phyloP scores from a whole-genome alignment of 257 asterid species.

The Penstemon eatonii region DNA sequence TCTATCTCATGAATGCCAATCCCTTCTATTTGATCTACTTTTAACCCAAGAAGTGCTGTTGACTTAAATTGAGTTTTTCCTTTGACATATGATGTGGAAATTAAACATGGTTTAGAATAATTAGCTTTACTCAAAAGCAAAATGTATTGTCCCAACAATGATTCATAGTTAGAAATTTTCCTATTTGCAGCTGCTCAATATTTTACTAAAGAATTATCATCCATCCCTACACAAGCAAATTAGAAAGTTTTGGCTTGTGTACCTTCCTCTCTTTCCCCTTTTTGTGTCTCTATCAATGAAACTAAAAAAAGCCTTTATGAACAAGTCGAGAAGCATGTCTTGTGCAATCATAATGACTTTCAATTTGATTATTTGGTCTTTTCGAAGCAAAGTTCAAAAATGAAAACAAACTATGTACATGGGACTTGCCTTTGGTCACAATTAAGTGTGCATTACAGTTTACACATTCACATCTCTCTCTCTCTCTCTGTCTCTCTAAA shows the following conservation, averaged over 20 bases:
- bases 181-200: not conserved
- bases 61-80: constrained; percentile 52
- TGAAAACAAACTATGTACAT: constrained; percentile 36
- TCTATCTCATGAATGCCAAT: constrained; percentile 32
- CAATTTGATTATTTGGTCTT: constrained; percentile 69
- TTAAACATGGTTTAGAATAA: constrained; percentile 44
- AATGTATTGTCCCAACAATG: constrained; percentile 45
- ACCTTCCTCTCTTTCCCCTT: constrained; percentile 30
- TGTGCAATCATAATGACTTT: constrained; percentile 74
- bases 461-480: constrained; percentile 8
- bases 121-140: constrained; percentile 64
- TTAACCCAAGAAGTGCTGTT: constrained; percentile 44
- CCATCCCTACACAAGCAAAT: constrained; percentile 12
- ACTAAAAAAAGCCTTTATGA: constrained; percentile 51
- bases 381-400: constrained; percentile 57
- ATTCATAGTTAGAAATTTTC: constrained; percentile 30
- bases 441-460: constrained; percentile 39
- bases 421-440: constrained; percentile 71
- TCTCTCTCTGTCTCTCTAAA: constrained; percentile 14
- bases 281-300: constrained; percentile 65
- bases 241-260: constrained; percentile 34
- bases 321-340: constrained; percentile 83
- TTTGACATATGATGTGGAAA: constrained; percentile 58
- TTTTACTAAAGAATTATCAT: constrained; percentile 34
- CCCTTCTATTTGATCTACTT: constrained; percentile 29